These are phyloP conservation scores for Pisolithus tinctorius DNA, from an alignment of 768 basidiomycete genomes.

Conservation along the genomic window DNA sequence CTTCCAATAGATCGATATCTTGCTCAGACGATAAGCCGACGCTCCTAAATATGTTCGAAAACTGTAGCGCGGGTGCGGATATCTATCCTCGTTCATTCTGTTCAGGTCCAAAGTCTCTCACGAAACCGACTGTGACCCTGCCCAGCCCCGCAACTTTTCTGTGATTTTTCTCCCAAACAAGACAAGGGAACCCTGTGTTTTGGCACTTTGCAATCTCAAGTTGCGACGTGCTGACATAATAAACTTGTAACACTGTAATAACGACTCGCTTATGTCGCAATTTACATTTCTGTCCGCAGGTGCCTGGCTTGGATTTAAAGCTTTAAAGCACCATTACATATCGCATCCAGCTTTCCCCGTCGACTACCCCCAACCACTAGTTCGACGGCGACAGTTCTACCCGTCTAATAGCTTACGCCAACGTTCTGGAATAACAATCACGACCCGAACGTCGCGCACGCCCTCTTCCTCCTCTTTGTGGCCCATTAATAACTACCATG, in stretches of 20 bases:
- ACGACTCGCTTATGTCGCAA: neutral
- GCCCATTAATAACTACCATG: slow-evolving; percentile 28
- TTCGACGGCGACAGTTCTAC: neutral
- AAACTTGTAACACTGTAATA: neutral
- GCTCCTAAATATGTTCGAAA: too few relatives aligned
- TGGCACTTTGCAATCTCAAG: neutral
- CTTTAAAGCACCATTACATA: neutral
- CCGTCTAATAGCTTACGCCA: neutral
- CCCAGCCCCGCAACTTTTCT: too few relatives aligned
- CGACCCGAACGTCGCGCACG: neutral
- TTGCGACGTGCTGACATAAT: neutral
- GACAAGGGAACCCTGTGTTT: neutral
- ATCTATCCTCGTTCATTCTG: too few relatives aligned
- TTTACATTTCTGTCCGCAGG: neutral
- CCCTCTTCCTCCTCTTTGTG: neutral
- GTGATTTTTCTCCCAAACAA: neutral
- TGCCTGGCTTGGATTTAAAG: neutral
- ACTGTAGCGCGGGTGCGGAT: too few relatives aligned
- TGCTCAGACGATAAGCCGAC: too few relatives aligned
- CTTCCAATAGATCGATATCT: too few relatives aligned
- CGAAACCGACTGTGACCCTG: too few relatives aligned
- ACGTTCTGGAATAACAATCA: neutral
- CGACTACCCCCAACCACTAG: neutral
- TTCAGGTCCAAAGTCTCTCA: too few relatives aligned
- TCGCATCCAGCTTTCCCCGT: neutral